Percentiles rank a stretch among this genome's conserved stretches.
These are phyloP conservation scores for Helotiales sp. DNA, from an alignment of 2,329 filamentous ascomycete species.

Conservation along the genomic window DNA sequence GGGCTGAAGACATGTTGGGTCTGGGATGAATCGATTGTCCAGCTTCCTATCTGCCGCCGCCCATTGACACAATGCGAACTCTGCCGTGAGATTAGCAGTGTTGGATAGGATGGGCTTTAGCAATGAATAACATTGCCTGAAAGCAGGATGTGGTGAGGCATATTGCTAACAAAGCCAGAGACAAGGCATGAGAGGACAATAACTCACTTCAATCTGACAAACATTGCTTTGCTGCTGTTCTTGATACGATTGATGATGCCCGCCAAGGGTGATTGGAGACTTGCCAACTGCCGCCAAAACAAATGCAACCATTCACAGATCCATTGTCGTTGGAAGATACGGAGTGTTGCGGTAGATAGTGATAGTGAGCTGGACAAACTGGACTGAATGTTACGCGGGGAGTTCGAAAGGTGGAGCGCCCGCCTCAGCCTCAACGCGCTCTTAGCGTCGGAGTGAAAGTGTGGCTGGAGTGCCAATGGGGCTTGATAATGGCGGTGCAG, in stretches of 20 bases:
- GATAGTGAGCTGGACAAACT: not conserved
- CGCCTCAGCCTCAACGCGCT: conserved; percentile 11
- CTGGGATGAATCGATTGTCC: conserved; percentile 18
- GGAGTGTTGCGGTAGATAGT: not conserved
- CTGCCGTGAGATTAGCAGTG: conserved; percentile 33
- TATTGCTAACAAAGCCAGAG: conserved; percentile 6
- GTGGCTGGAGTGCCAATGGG: conserved; percentile 4
- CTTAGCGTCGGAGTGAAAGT: not conserved
- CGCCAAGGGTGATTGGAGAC: conserved; percentile 18
- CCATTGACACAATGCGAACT: conserved; percentile 40
- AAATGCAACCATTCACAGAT: conserved; percentile 12
- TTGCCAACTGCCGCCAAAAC: conserved; percentile 1
- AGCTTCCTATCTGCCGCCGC: conserved; percentile 41
- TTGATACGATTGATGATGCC: conserved; percentile 16
- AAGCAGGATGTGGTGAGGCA: not conserved
- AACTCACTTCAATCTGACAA: conserved; percentile 40
- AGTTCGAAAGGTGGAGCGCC: conserved; percentile 2
- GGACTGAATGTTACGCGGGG: conserved; percentile 14
- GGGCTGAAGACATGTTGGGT: conserved; percentile 41
- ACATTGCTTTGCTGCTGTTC: conserved; percentile 38
- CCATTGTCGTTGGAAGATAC: not conserved
- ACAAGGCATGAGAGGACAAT: conserved; percentile 14
- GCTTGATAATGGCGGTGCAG: not conserved
- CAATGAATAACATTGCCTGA: not conserved
- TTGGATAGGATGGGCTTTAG: not conserved